Conservation (phyloP, 148 eudicot genomes). For the Polygonum maritimum region DNA sequence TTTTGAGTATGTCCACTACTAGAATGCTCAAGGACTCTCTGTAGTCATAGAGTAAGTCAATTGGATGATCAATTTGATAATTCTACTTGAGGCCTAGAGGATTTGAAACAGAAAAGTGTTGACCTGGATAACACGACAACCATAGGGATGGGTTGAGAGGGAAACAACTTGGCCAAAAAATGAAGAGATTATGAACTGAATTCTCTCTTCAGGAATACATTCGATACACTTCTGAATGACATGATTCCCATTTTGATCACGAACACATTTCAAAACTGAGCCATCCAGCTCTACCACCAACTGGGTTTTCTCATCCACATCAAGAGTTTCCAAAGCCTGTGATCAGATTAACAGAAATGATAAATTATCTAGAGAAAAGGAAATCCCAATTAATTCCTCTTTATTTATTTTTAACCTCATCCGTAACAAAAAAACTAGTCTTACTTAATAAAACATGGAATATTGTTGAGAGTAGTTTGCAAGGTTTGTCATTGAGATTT, state of each 20-base stretch:
- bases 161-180: slow-evolving; percentile 52
- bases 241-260: slow-evolving; percentile 76
- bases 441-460: neutral
- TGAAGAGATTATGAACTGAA: slow-evolving; percentile 42
- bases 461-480: neutral
- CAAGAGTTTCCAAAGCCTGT: slow-evolving; percentile 64
- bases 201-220: slow-evolving; percentile 45
- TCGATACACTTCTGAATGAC: slow-evolving; percentile 77
- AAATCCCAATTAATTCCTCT: neutral
- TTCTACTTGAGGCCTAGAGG: neutral
- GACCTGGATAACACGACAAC: slow-evolving; percentile 74
- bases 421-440: neutral
- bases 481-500: neutral
- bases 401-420: neutral
- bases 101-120: neutral
- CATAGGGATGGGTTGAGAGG: slow-evolving; percentile 63
- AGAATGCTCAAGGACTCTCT: slow-evolving; percentile 68
- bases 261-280: slow-evolving; percentile 53
- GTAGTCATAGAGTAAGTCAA: slow-evolving; percentile 7
- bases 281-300: slow-evolving; percentile 57
- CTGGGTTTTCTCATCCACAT: slow-evolving; percentile 35
- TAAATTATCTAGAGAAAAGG: neutral
- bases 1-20: slow-evolving; percentile 34
- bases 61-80: neutral
- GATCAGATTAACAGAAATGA: neutral